These are phyloP conservation scores for Borealophlyctis nickersoniae DNA, from an alignment of 192 early-diverging fungal genomes.

Conservation along the genomic window DNA sequence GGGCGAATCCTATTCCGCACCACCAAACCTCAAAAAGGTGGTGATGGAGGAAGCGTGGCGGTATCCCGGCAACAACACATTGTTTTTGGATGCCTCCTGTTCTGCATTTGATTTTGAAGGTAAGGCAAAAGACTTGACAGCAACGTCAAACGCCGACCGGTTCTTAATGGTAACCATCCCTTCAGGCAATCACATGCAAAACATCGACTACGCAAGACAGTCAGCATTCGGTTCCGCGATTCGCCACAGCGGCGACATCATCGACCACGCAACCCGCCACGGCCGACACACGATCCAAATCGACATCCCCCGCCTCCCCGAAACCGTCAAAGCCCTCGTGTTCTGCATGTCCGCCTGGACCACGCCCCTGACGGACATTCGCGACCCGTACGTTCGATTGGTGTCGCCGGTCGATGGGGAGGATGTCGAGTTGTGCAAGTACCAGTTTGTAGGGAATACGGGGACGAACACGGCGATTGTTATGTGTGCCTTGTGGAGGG, in stretches of 20 bases:
- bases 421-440: conserved; percentile 26
- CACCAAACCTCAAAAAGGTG: conserved; percentile 23
- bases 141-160: no score
- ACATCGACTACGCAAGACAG: conserved; percentile 3
- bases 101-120: conserved; percentile 24
- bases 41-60: conserved; percentile 39
- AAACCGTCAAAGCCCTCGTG: conserved; percentile 23
- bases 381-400: conserved; percentile 25
- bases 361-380: conserved; percentile 12
- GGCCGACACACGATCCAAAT: conserved; percentile 32
- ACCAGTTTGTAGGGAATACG: conserved; percentile 20
- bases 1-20: conserved; percentile 28
- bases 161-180: neutral
- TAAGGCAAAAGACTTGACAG: conserved; percentile 1
- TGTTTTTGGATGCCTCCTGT: conserved; percentile 28
- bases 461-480: conserved; percentile 27
- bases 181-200: neutral
- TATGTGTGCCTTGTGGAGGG: conserved; percentile 26
- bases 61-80: neutral
- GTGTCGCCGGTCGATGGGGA: conserved; percentile 6
- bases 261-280: conserved; percentile 5
- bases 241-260: conserved; percentile 27
- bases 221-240: conserved; percentile 15
- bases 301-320: conserved; percentile 10
- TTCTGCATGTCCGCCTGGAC: conserved; percentile 33